Base-by-base conservation (phyloP, 257 asterid species). In the Echium plantagineum region DNA sequence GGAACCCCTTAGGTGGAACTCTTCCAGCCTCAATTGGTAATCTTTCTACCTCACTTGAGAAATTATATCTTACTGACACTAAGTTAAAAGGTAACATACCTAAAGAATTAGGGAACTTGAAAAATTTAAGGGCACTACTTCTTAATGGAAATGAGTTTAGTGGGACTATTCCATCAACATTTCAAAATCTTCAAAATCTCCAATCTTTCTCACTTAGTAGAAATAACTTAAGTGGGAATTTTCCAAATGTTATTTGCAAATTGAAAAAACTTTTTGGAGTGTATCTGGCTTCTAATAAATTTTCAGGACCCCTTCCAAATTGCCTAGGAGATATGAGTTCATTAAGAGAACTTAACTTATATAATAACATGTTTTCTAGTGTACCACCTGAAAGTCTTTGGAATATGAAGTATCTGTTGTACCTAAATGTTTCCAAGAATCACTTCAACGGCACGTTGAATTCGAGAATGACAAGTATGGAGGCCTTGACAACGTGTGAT, bases 11-110 rank as follows among this genome's bases (percentile, higher is more conserved):
- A 0, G 49, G 60, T 52, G 74, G 66, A 2, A 16, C 15, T 28
- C 71, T 78, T 24, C 75, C 75, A 2, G 32, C 31, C 16, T 61
- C 84, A 4, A 22, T 75, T 55, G 77, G 79, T 9, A 81, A 76
- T 31, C 35, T 73, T 17, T 78, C 87, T 2, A 12, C 64, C 2
- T 68, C 80, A 4, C 63, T n/a, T n/a, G n/a, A n/a, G n/a, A n/a
- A n/a, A n/a, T n/a, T n/a, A n/a, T n/a, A n/a, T n/a, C n/a, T n/a
- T n/a, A n/a, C n/a, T n/a, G n/a, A n/a, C n/a, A n/a, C n/a, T n/a
- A n/a, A n/a, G n/a, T n/a, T 81, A 15, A 24, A 51, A 15, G 86
- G 86, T 2, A 21, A 0, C 1, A 72, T 77, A 52, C 78, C 83
- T 7, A 5, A 38, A 7, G 69, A 59, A 48, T 58, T 77, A 2